A percentile compares a stretch with the other conserved stretches of the same genome.
Evolutionary conservation across 2,329 filamentous ascomycete genomes (phyloP).

Genomic region (Hymenotorrendiella dingleyae): DNA sequence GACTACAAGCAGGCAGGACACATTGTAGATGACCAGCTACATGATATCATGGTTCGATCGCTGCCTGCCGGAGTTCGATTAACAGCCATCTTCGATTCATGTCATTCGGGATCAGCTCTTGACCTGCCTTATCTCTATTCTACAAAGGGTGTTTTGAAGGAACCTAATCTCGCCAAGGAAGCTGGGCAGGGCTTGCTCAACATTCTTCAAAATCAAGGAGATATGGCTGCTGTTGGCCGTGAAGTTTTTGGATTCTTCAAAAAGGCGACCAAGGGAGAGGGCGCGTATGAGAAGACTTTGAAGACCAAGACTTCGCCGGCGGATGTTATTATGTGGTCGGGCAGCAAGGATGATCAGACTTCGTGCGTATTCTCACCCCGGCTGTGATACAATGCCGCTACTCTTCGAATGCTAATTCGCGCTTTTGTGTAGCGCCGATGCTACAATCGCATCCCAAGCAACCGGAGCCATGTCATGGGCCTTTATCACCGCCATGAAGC

Average conservation of each 20-base stretch:
- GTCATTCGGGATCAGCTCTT: slow-evolving; percentile 58
- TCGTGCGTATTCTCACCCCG: slow-evolving; percentile 64
- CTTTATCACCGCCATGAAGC: slow-evolving; percentile 85
- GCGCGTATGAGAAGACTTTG: slow-evolving; percentile 71
- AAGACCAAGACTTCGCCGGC: slow-evolving; percentile 88
- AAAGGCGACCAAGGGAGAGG: slow-evolving; percentile 72
- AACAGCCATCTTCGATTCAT: slow-evolving; percentile 62
- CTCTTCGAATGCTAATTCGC: slow-evolving; percentile 55
- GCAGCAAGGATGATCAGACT: slow-evolving; percentile 91
- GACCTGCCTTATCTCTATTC: slow-evolving; percentile 59
- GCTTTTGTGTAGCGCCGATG: slow-evolving; percentile 71
- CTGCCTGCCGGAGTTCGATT: slow-evolving; percentile 75
- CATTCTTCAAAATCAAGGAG: slow-evolving; percentile 66
- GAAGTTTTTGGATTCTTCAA: slow-evolving; percentile 79
- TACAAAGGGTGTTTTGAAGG: slow-evolving; percentile 43
- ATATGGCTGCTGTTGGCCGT: slow-evolving; percentile 72
- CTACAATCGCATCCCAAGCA: slow-evolving; percentile 74
- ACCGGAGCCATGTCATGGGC: slow-evolving; percentile 99
- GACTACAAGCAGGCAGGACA: slow-evolving; percentile 71
- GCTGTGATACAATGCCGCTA: no score
- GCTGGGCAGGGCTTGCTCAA: slow-evolving; percentile 52
- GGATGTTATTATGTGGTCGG: slow-evolving; percentile 96
- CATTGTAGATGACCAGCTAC: slow-evolving; percentile 78
- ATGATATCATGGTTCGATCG: slow-evolving; percentile 66
- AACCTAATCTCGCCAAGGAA: slow-evolving; percentile 38